These are phyloP conservation scores for Cyclaneusma minus DNA, from an alignment of 2,329 filamentous ascomycete genomes.

Conservation along the genomic window DNA sequence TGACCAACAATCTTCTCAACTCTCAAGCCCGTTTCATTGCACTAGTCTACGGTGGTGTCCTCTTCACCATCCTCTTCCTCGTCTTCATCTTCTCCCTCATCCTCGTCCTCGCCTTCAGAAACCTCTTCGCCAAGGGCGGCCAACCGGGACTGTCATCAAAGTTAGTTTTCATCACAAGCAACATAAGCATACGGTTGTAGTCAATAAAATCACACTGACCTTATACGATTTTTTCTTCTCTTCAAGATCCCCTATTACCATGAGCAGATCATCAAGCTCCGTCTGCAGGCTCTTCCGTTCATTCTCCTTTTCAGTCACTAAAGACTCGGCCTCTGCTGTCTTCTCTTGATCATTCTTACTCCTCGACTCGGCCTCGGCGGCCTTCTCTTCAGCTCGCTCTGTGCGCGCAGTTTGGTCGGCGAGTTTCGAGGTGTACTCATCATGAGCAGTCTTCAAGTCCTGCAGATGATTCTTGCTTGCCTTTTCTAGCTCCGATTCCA, in stretches of 20 bases:
- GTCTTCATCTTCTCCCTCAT: slow-evolving; percentile 31
- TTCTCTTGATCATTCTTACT: slow-evolving; percentile 19
- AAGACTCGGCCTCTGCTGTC: slow-evolving; percentile 10
- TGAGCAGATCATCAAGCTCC: slow-evolving; percentile 66
- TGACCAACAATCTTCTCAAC: no score
- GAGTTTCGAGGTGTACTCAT: slow-evolving; percentile 29
- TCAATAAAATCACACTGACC: slow-evolving; percentile 27
- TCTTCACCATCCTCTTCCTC: slow-evolving; percentile 14
- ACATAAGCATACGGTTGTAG: slow-evolving; percentile 1
- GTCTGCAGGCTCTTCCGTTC: slow-evolving; percentile 49
- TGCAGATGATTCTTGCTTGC: slow-evolving; percentile 43
- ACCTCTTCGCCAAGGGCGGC: slow-evolving; percentile 52
- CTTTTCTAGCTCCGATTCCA: slow-evolving; percentile 49
- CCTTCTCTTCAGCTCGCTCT: slow-evolving; percentile 24
- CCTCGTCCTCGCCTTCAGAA: slow-evolving; percentile 50
- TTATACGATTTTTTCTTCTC: slow-evolving; percentile 64
- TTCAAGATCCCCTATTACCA: slow-evolving; percentile 69
- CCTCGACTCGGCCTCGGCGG: slow-evolving; percentile 21
- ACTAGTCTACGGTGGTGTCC: slow-evolving; percentile 8
- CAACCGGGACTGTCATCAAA: slow-evolving; percentile 34
- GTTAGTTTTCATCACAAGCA: slow-evolving; percentile 5
- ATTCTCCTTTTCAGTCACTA: slow-evolving; percentile 34
- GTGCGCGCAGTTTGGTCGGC: slow-evolving; percentile 12
- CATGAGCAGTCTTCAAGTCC: slow-evolving; percentile 40
- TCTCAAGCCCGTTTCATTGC: not conserved